Evolutionary conservation across 164 flowering plant genomes (phyloP).

Genomic region (Macadamia integrifolia): DNA sequence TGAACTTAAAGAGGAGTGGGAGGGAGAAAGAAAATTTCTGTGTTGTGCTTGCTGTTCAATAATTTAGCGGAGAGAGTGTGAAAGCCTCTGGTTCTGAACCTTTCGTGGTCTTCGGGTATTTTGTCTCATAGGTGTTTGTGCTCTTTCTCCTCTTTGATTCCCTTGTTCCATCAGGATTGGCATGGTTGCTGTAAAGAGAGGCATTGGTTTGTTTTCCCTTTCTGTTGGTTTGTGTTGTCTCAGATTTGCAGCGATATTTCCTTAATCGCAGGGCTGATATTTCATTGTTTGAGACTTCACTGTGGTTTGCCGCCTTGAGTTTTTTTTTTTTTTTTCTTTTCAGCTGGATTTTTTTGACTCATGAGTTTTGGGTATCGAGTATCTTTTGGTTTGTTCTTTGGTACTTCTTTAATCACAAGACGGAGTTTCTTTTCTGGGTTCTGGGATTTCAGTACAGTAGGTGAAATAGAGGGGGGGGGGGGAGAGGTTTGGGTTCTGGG

Average conservation of each 20-base stretch:
- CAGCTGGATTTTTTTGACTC: background rate
- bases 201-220: background rate
- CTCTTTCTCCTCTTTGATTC: background rate
- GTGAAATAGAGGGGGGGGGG: constrained; percentile 15
- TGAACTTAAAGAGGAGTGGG: background rate
- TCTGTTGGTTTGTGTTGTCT: background rate
- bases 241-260: background rate
- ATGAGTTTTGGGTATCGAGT: background rate
- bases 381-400: background rate
- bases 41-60: constrained; percentile 2
- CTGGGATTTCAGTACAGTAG: background rate
- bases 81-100: background rate
- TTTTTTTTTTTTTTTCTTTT: background rate
- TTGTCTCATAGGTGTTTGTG: background rate
- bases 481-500: constrained; percentile 7
- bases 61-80: background rate
- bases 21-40: background rate
- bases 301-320: constrained; percentile 3
- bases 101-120: background rate
- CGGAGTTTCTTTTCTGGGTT: too few species aligned
- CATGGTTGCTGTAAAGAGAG: background rate
- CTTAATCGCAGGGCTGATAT: background rate
- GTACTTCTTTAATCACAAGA: constrained; percentile 1
- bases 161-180: background rate
- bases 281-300: constrained; percentile 1